A percentile compares a stretch with the other conserved stretches of the same genome.
phyloP scores from a whole-genome alignment of 257 asterid genomes.

The Coffea eugenioides region DNA sequence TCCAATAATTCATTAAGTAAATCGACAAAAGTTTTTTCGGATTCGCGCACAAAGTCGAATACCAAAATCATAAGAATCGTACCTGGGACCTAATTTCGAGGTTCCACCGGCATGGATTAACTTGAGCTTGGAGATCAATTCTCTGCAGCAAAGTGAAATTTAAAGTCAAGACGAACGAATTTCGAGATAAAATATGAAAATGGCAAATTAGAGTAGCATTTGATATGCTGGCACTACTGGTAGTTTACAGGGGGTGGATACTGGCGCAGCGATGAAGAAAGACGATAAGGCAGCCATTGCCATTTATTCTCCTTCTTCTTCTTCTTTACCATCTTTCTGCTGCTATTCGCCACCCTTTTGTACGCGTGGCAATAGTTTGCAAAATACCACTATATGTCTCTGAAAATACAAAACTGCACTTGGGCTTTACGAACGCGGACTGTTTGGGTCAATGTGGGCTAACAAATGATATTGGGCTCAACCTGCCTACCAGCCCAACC shows the following conservation, averaged over 20 bases:
- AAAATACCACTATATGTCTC: neutral
- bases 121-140: slow-evolving; percentile 39
- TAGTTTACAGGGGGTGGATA: slow-evolving; percentile 33
- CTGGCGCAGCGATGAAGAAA: slow-evolving; percentile 15
- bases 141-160: slow-evolving; percentile 39
- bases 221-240: neutral
- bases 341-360: neutral
- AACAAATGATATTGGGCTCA: no score
- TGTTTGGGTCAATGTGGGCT: no score
- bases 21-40: neutral
- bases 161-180: neutral
- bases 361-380: neutral
- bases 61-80: neutral
- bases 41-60: neutral
- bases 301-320: neutral
- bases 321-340: neutral
- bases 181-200: neutral
- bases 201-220: neutral
- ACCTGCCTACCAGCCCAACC: no score
- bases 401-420: no score
- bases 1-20: slow-evolving; percentile 4
- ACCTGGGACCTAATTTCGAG: slow-evolving; percentile 53
- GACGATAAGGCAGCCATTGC: slow-evolving; percentile 45
- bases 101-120: slow-evolving; percentile 28
- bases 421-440: no score